Evolutionary conservation across 2,329 filamentous ascomycete species (phyloP), one percentile per base, ranked within the genome.

Genomic region (Atkinsonella hypoxylon): DNA sequence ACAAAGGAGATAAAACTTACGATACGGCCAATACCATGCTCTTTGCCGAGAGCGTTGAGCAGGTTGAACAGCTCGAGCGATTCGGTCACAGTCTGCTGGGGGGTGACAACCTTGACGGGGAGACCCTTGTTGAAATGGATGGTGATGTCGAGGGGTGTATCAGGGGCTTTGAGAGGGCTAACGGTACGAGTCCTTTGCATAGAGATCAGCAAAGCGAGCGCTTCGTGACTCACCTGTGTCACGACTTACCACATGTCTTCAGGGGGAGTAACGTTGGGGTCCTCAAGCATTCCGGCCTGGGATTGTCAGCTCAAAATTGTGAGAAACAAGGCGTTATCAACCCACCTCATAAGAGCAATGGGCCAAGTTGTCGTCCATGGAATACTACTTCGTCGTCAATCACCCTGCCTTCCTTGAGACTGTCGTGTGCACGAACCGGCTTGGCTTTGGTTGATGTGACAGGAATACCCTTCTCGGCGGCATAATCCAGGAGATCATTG

Each of bases 361-460:
- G 12, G 44, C 38, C 42, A 52, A 30, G 42, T 52, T 49, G 13
- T 36, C 47, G 38, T 52, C 50, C 50, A 52, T 52, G 8, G 47
- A 52, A 8, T 32, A 46, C 26, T 26, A 26, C 26, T 7, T 7
- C 26, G 2, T 5, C 26, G 26, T 26, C 26, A 26, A 7, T 26
- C 26, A 26, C 26, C 8, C 4, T 26, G 8, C 26, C 26, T 26
- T 4, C 26, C 1, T 26, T 26, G 26, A 26, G 26, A 26, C 26
- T 26, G 26, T 26, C 7, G 26, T 26, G 26, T 26, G 4, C 26
- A 26, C 26, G 8, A 26, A 26, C 26, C 32, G 50, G 47, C 42
- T 45, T 46, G 2, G 36, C 32, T 30, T 41, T 45, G 36, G 50
- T 52, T 18, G 50, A 52, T 9, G 34, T 52, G n/a, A 52, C 50